Evolutionary conservation across 1,139 yeast genomes (phyloP), one percentile per base, ranked within the genome.

Genomic region (Debaryomyces singareniensis): DNA sequence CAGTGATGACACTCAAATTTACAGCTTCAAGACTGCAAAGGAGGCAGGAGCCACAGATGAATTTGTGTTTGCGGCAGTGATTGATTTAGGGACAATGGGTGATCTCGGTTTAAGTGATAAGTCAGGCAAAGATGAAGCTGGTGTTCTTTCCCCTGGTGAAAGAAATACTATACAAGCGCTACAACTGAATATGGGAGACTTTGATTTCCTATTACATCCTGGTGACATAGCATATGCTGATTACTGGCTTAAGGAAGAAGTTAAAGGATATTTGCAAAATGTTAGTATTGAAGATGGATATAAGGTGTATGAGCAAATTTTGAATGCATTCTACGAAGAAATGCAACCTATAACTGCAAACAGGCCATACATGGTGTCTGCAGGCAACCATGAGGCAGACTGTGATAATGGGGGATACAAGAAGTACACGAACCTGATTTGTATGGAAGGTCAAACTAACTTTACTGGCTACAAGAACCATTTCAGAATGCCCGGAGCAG

Each of bases 171-270:
- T 35, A n/a, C 29, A 33, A 15, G 29, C 38, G 9, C 25, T 35
- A 13, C 26, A 15, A 11, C 16, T 15, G 11, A 24, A 21, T 13
- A 14, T 31, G 11, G 25, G 27, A 16, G 26, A 30, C 13, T 35
- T 22, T 29, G 38, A 35, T 5, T 35, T 35, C 20, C 25, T 35
- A 20, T 28, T 31, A 23, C 38, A 35, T 27, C 38, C 38, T 12
- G 38, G 38, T 27, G 38, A 35, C 18, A 27, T 33, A 22, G 38
- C 38, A 3, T 35, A 35, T 10, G 38, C 38, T 6, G 38, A 35
- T 16, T 30, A 30, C 29, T 35, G 38, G 37, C 26, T 33, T 11
- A 31, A 30, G 26, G 36, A 35, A 22, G 35, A 33, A 20, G 18
- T 30, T 20, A 29, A 35, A 20, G 26, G 25, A 9, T 33, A 33